phyloP scores from a whole-genome alignment of 1,139 yeast genomes.

The Scheffersomyces illinoinensis region DNA sequence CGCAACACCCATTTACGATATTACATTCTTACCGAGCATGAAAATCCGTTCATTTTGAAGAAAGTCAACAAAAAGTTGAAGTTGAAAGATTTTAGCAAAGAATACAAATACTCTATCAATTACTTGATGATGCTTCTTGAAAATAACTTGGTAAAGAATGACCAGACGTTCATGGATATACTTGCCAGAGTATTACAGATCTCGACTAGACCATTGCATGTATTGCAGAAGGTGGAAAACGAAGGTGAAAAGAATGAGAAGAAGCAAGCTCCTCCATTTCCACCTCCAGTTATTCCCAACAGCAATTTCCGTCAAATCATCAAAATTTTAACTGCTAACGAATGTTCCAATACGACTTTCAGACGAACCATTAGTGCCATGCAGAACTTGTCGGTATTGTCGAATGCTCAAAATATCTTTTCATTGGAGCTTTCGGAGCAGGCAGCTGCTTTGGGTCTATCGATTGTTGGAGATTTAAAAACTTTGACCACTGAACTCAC shows the following conservation, averaged over 20 bases:
- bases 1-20: slow-evolving; percentile 69
- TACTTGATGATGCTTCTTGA: slow-evolving; percentile 63
- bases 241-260: slow-evolving; percentile 16
- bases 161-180: slow-evolving; percentile 73
- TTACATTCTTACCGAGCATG: slow-evolving; percentile 82
- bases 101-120: slow-evolving; percentile 71
- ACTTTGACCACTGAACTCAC: slow-evolving; percentile 50
- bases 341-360: slow-evolving; percentile 83
- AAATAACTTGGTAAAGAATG: slow-evolving; percentile 64
- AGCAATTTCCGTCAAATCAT: slow-evolving; percentile 64
- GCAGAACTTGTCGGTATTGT: slow-evolving; percentile 70
- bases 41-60: slow-evolving; percentile 52
- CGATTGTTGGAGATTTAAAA: slow-evolving; percentile 58
- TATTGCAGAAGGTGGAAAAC: slow-evolving; percentile 36
- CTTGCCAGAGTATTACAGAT: slow-evolving; percentile 74
- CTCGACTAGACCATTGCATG: slow-evolving; percentile 70
- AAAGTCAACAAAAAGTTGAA: slow-evolving; percentile 41
- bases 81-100: slow-evolving; percentile 41
- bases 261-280: slow-evolving; percentile 32
- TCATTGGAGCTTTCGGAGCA: slow-evolving; percentile 67
- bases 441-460: slow-evolving; percentile 63
- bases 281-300: slow-evolving; percentile 67
- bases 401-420: slow-evolving; percentile 64
- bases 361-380: slow-evolving; percentile 82
- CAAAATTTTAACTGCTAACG: slow-evolving; percentile 75